phyloP scores from a whole-genome alignment of 805 yeast genomes.

The Metschnikowia vanudenii region DNA sequence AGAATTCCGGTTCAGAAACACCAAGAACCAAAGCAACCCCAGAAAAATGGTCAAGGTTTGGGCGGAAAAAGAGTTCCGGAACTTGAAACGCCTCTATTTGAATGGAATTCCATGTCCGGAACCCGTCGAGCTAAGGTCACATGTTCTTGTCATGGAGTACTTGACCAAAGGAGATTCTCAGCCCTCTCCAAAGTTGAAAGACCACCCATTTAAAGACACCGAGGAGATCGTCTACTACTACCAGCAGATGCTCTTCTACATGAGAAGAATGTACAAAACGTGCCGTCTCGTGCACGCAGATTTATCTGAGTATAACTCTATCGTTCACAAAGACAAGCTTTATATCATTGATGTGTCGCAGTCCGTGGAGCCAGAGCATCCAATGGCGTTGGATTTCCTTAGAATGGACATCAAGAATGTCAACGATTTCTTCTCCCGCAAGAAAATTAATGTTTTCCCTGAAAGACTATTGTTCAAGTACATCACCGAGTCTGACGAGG shows the following conservation, averaged over 20 bases:
- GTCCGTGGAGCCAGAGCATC: slow-evolving; percentile 96
- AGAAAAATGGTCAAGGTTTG: slow-evolving; percentile 96
- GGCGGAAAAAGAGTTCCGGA: slow-evolving; percentile 98
- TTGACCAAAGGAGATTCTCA: slow-evolving; percentile 75
- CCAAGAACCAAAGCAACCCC: slow-evolving; percentile 85
- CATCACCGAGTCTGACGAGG: slow-evolving; percentile 51
- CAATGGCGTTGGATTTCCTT: slow-evolving; percentile 89
- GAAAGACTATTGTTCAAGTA: slow-evolving; percentile 82
- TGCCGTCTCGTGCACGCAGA: slow-evolving; percentile 96
- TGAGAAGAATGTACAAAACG: slow-evolving; percentile 82
- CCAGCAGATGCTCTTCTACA: slow-evolving; percentile 75
- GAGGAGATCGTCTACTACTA: slow-evolving; percentile 69
- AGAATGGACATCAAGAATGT: slow-evolving; percentile 98
- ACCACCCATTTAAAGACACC: slow-evolving; percentile 68
- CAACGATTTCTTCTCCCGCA: slow-evolving; percentile 76
- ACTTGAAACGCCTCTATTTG: slow-evolving; percentile 74
- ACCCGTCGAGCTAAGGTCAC: slow-evolving; percentile 84
- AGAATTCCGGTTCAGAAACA: slow-evolving; percentile 86
- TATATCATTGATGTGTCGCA: slow-evolving; percentile 96
- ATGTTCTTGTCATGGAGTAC: slow-evolving; percentile 94
- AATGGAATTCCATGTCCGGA: slow-evolving; percentile 92
- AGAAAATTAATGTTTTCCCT: slow-evolving; percentile 71
- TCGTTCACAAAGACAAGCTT: slow-evolving; percentile 74
- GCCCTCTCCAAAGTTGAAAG: slow-evolving; percentile 88
- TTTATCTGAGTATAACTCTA: slow-evolving; percentile 88